Base-by-base conservation (phyloP, 257 asterid genomes). In the Phtheirospermum japonicum region DNA sequence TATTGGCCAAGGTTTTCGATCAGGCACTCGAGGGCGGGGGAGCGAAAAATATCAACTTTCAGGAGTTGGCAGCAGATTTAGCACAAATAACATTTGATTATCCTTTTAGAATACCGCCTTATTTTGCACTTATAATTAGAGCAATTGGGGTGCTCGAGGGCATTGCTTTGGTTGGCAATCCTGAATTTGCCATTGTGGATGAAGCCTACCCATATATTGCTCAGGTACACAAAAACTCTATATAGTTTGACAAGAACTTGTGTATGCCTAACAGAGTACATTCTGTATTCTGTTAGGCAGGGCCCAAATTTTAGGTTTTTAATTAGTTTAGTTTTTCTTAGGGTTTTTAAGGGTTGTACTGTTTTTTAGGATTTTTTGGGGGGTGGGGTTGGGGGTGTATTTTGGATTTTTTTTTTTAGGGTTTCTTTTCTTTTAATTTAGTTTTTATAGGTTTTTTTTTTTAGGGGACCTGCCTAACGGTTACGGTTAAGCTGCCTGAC, bases 1-100 rank as follows among this genome's bases (percentile, higher is more conserved):
- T 93, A 52, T 84, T 93, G 67, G 99, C 96, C 67, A 93, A 89
- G 85, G 99, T 93, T 67, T 93, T 93, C 60, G 99, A 93, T 71
- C 97, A 93, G 83, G 99, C 99, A 56, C 95, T 93, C 31, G 99
- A 89, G 77, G 99, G 99, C 31, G 99, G 99, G 31, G 99, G 99
- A 42, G 99, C 99, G 16, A 93, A 93, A 76, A 87, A 83, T 58
- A 71, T 93, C 54, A 93, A 93, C 82, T 93, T 93, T 71, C 99
- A 89, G 81, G 99, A 93, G 82, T 74, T 93, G 71, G 99, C 99
- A 46, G 73, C 99, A 28, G 99, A 93, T 79, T 79, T 93, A 74
- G 99, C 99, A 61, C 99, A 93, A 69, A 93, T 93, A 74, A 93
- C 99, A 31, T 93, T 93, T 64, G 97, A 93, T 78, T 93, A 93